Evolutionary conservation across 495 filamentous ascomycete genomes (phyloP).

Genomic region (Lentithecium fluviatile): DNA sequence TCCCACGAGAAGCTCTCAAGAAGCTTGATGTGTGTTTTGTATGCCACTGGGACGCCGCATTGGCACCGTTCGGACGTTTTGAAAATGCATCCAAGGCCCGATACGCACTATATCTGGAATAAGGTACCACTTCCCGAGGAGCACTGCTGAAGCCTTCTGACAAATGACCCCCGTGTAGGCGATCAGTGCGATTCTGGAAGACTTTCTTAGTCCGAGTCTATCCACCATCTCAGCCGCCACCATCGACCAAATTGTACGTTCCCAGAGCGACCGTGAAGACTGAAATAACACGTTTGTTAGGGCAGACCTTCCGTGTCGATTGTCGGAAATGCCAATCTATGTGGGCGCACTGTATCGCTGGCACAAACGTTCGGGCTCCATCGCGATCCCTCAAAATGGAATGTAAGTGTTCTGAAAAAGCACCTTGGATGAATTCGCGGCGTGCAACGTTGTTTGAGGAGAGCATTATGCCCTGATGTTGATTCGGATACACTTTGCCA

Average conservation of each 20-base stretch:
- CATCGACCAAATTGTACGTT: slow-evolving; percentile 16
- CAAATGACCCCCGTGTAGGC: not conserved
- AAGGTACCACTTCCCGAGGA: not conserved
- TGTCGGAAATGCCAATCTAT: slow-evolving; percentile 19
- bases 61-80: slow-evolving; percentile 25
- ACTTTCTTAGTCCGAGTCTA: slow-evolving; percentile 23
- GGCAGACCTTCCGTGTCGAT: slow-evolving; percentile 25
- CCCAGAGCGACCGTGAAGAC: too few relatives aligned
- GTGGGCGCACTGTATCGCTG: slow-evolving; percentile 25
- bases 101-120: slow-evolving; percentile 29
- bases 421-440: too few relatives aligned
- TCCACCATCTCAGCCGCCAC: slow-evolving; percentile 19
- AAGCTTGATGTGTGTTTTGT: slow-evolving; percentile 54
- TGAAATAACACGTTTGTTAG: too few relatives aligned
- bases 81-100: slow-evolving; percentile 24
- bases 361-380: slow-evolving; percentile 31
- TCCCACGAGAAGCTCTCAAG: slow-evolving; percentile 50
- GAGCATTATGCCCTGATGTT: too few relatives aligned
- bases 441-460: too few relatives aligned
- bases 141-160: too few relatives aligned
- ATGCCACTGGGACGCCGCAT: slow-evolving; percentile 44
- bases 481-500: too few relatives aligned
- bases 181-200: slow-evolving; percentile 19
- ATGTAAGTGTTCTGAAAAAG: too few relatives aligned
- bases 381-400: slow-evolving; percentile 27